Base-by-base conservation (phyloP, 2,329 filamentous ascomycete species). In the Fusarium brachygibbosum region DNA sequence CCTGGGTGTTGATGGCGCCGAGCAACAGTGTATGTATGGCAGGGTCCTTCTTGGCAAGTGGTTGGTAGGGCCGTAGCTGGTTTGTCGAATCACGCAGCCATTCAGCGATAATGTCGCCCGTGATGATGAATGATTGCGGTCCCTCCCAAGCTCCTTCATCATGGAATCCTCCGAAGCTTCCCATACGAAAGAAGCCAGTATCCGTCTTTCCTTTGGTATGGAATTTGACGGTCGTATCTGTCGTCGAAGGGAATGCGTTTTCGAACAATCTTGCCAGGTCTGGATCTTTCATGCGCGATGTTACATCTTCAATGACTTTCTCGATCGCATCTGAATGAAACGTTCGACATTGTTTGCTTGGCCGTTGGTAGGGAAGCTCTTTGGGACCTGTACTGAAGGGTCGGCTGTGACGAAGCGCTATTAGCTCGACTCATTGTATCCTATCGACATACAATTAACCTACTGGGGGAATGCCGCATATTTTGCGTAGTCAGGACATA, bases 61-160 rank as follows among this genome's bases (percentile, higher is more conserved):
- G 83, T 77, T 98, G 95, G 76, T 99, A 99, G 54, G 96, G 94
- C 3, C 91, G 88, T 53, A 99, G 82, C 79, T 99, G 96, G 79
- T 98, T 98, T 13, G 94, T 97, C 13, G 93, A 97, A 80, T 97
- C 93, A 52, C 94, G 89, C 50, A 97, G 83, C 94, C 94, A 97
- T 79, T 97, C 93, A 0, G 94, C 94, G 74, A 97, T 92, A 77
- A 97, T 97, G 73, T 97, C 93, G 51, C 93, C 93, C 0, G 93
- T 97, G 50, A 97, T 97, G 69, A 98, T 91, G 78, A 98, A 98
- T 13, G 92, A 94, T 75, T 98, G 95, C 0, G 92, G 85, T 0
- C 94, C 94, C 71, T 91, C 84, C 94, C 94, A 98, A 69, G 88
- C 86, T 17, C 85, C 87, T 7, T 87, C 84, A 50, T 89, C 85